Evolutionary conservation across 371 early-diverging fungal genomes (phyloP), one percentile per base, ranked within the genome.

Genomic region (Mucor racemosus): DNA sequence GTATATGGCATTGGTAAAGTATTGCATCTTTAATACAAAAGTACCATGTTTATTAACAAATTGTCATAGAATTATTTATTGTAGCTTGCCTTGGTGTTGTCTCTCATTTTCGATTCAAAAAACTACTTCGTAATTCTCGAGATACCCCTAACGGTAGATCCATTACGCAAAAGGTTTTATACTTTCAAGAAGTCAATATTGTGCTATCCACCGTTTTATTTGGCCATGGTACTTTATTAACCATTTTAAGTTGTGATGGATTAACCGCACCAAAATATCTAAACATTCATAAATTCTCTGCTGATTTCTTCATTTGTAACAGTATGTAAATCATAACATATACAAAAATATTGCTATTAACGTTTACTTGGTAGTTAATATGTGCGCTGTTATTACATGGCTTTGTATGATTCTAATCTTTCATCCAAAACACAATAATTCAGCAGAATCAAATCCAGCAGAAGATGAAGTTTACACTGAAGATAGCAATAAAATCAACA

Each of bases 171-270:
- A 79, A 78, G 60, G 71, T 82, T 19, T 78, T 71, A 14, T 82
- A 84, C 58, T 84, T 82, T 67, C 79, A 83, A 63, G 85, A 84
- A 67, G 38, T 84, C 57, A 84, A 82, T 56, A 53, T 74, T 17
- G 71, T 82, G 7, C 50, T 84, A 26, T 75, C 81, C 0, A 62
- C 69, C 15, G 68, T 76, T 9, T 63, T 84, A 15, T 68, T 78
- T 46, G 60, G 79, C 0, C 72, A 60, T 26, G 69, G 78, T 9
- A 63, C 59, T 5, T 55, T 75, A 5, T 71, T 81, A 35, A 76
- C 79, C 10, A 68, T 78, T 7, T 71, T 84, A 14, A 78, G 80
- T 36, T 71, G 68, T 38, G 85, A 84, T 66, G 77, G 74, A 42
- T 48, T 84, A 31, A 82, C 77, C 4, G 55, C 50, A 2, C 58